Percentiles rank a stretch among this genome's conserved stretches.
phyloP scores from a whole-genome alignment of 306 rosid genomes.

The Dryas drummondii region DNA sequence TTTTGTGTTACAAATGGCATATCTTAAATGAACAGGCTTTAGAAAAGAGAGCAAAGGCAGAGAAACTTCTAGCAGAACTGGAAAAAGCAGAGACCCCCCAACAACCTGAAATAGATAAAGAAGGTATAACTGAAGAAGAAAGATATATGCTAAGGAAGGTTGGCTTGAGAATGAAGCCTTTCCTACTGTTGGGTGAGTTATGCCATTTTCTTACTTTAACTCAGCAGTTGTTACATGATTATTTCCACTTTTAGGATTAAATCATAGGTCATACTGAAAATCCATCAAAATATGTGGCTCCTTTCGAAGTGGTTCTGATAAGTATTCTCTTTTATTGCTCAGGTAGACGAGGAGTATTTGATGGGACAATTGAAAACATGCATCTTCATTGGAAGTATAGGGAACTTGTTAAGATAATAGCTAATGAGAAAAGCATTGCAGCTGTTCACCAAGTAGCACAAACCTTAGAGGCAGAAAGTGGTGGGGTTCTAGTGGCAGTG shows the following conservation, averaged over 20 bases:
- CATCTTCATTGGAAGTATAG: conserved; percentile 99
- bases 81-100: conserved; percentile 49
- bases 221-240: neutral
- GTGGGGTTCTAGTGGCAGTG: conserved; percentile 83
- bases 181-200: conserved; percentile 81
- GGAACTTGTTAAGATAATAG: conserved; percentile 85
- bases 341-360: conserved; percentile 89
- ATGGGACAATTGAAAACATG: conserved; percentile 95
- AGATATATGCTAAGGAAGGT: conserved; percentile 85
- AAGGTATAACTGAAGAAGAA: conserved; percentile 82
- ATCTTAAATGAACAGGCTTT: conserved; percentile 57
- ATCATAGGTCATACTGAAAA: conserved; percentile 11
- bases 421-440: conserved; percentile 45
- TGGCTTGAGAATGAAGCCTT: conserved; percentile 86
- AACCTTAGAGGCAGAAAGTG: conserved; percentile 88
- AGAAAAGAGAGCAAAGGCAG: conserved; percentile 65
- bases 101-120: conserved; percentile 75
- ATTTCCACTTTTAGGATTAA: conserved; percentile 13
- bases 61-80: conserved; percentile 64
- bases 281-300: conserved; percentile 19
- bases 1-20: conserved; percentile 26
- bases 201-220: neutral
- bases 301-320: conserved; percentile 10
- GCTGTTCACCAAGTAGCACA: conserved; percentile 59
- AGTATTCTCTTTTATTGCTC: conserved; percentile 30